Conservation (phyloP, 257 asterid genomes). For the Vinca minor region DNA sequence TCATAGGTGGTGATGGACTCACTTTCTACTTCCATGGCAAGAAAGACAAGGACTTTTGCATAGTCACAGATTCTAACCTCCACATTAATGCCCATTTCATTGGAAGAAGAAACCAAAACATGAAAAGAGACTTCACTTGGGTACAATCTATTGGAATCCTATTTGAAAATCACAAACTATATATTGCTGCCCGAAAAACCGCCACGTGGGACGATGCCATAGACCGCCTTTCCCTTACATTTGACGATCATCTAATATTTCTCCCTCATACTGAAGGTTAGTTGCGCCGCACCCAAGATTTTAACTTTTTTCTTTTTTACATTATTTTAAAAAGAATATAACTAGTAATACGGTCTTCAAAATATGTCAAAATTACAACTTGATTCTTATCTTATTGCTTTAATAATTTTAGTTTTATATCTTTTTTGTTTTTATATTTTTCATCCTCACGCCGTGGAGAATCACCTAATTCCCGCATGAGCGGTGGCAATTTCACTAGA, state of each 20-base stretch:
- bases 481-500: no score
- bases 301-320: no score
- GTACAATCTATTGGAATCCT: conserved; percentile 82
- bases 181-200: conserved; percentile 52
- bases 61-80: conserved; percentile 57
- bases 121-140: conserved; percentile 89
- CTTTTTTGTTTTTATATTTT: no score
- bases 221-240: conserved; percentile 51
- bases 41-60: conserved; percentile 56
- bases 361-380: no score
- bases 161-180: conserved; percentile 45
- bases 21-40: conserved; percentile 88
- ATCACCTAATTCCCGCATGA: no score
- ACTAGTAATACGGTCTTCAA: no score
- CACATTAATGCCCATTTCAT: conserved; percentile 88
- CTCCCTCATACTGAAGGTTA: conserved; percentile 24
- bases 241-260: conserved; percentile 33
- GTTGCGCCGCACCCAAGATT: no score
- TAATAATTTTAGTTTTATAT: no score
- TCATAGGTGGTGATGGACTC: conserved; percentile 71
- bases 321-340: no score
- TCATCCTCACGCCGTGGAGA: no score
- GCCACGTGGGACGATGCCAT: conserved; percentile 45
- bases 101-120: conserved; percentile 49
- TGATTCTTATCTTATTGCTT: no score